phyloP scores from a whole-genome alignment of 441 rosid genomes.

The Capsella rubella region DNA sequence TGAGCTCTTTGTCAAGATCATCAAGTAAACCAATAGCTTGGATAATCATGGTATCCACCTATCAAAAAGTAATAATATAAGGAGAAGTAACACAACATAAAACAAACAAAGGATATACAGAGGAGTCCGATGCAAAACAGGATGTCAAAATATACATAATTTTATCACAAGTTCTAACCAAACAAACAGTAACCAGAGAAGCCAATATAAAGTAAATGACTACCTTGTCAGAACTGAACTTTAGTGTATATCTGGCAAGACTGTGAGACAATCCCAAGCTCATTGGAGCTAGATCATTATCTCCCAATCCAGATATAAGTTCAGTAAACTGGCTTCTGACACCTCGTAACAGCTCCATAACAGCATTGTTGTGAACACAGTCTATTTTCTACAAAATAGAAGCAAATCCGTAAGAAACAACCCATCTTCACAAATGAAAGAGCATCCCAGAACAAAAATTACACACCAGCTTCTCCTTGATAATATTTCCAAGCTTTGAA shows the following conservation, averaged over 20 bases:
- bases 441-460: neutral
- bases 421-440: neutral
- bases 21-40: conserved; percentile 94
- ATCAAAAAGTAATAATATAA: conserved; percentile 1
- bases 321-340: conserved; percentile 86
- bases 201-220: neutral
- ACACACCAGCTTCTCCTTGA: conserved; percentile 85
- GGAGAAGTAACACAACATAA: neutral
- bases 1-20: conserved; percentile 92
- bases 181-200: neutral
- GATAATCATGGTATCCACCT: conserved; percentile 95
- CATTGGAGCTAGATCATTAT: conserved; percentile 92
- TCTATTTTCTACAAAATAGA: conserved; percentile 73
- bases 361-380: conserved; percentile 83
- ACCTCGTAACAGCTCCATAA: conserved; percentile 94
- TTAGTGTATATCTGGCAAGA: conserved; percentile 83
- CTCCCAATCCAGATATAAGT: conserved; percentile 80
- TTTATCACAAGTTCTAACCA: neutral
- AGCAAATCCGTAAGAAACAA: neutral
- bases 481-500: conserved; percentile 92
- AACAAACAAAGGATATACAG: neutral
- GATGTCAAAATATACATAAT: neutral
- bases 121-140: neutral
- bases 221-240: conserved; percentile 96
- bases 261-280: conserved; percentile 95